Evolutionary conservation across 2,329 filamentous ascomycete genomes (phyloP), one percentile per base, ranked within the genome.

Genomic region (Cercospora sp.): DNA sequence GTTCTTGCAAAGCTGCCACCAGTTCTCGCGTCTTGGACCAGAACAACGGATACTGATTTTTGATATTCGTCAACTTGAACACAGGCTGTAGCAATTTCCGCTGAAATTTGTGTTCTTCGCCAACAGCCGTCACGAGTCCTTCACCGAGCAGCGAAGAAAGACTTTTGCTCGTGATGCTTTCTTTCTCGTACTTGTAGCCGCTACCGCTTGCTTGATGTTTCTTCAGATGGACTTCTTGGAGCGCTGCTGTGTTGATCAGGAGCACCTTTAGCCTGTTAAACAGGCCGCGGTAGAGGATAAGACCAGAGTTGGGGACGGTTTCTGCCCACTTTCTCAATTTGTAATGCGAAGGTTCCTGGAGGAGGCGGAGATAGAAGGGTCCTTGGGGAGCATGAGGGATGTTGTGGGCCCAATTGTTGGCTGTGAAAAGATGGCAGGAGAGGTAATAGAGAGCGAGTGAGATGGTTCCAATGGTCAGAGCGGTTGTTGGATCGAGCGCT

Each of bases 91-190:
- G 23, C 1, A 60, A 2, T 28, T 42, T 60, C 13, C 58, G 36
- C 28, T 64, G 45, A 2, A 45, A 0, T 5, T 45, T 12, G 30
- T 65, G 63, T 18, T 64, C 63, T 12, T 63, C 60, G 0, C 69
- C 69, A 18, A 67, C 66, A 2, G 69, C 66, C 18, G 63, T 60
- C 13, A 68, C 65, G 5, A 70, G 57, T 5, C 63, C 69, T 16
- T 63, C 64, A 3, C 69, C 69, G 26, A 68, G 61, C 23, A 69
- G 16, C 33, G 67, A 66, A 51, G 33, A 20, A 23, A 69, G 51
- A 13, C 63, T 60, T 16, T 60, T 69, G 1, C 59, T n/a, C 18
- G 51, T 55, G 8, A 60, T 53, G n/a, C 48, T 31, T 30, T 64
- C 48, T 28, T 69, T 69, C 16, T 60, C 36, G 60, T 64, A 69